Percentiles rank a stretch among this genome's conserved stretches.
Conservation (phyloP, 805 yeast genomes). For the Candida hungchunana region DNA sequence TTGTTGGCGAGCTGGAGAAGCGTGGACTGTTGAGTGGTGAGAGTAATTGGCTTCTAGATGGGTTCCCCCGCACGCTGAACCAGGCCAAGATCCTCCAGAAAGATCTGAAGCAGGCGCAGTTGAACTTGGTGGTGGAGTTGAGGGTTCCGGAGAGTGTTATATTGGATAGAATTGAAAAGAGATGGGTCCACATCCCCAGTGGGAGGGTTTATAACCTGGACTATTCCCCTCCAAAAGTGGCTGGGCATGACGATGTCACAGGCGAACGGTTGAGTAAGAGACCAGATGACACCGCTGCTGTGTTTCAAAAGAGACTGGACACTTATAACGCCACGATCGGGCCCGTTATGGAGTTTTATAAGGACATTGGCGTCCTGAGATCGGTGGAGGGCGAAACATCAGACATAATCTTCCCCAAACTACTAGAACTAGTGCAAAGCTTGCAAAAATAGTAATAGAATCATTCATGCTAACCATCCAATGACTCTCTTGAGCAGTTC, state of each 20-base stretch:
- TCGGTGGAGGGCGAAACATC: conserved; percentile 74
- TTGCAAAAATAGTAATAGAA: too few species aligned
- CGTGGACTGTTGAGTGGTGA: conserved; percentile 38
- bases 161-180: conserved; percentile 71
- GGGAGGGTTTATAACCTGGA: conserved; percentile 84
- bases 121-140: conserved; percentile 80
- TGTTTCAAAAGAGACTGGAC: conserved; percentile 63
- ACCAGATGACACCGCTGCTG: conserved; percentile 75
- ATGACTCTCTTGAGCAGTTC: conserved; percentile 27
- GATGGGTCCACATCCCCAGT: conserved; percentile 81
- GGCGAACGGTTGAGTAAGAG: conserved; percentile 83
- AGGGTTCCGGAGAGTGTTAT: conserved; percentile 86
- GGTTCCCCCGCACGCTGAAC: conserved; percentile 77
- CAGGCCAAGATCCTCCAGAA: conserved; percentile 65
- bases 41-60: conserved; percentile 74
- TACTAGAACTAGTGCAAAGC: conserved; percentile 37
- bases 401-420: conserved; percentile 76
- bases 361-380: conserved; percentile 41
- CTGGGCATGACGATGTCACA: conserved; percentile 82
- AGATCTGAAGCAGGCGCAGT: conserved; percentile 36
- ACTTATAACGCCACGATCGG: conserved; percentile 53
- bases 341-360: conserved; percentile 66
- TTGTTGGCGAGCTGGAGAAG: conserved; percentile 43
- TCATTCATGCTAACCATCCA: conserved; percentile 29
- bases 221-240: conserved; percentile 83